Evolutionary conservation across 2,329 filamentous ascomycete species (phyloP), one percentile per base, ranked within the genome.

Genomic region (Didymellaceae sp.): DNA sequence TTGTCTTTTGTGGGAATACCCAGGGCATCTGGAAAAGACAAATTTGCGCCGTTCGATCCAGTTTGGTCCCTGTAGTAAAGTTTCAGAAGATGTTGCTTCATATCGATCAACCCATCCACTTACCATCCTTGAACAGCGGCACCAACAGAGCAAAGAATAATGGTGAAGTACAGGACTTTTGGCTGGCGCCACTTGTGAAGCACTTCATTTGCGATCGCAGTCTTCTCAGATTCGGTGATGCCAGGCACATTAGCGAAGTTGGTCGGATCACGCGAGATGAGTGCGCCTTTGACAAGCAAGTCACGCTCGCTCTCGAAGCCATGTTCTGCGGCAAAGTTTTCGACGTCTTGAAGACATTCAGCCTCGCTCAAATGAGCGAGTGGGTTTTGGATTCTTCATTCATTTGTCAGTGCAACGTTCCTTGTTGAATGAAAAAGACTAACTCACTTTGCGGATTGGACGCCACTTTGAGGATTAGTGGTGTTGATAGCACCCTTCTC

Each of bases 81-180:
- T 20, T 50, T n/a, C n/a, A n/a, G n/a, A n/a, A 44, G 46, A 17
- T 24, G 3, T 16, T n/a, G 16, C 13, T 11, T 4, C 13, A 14
- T 13, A 5, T 2, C 5, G 7, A n/a, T 31, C 9, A 11, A 8
- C 13, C 7, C 6, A 14, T n/a, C 8, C 18, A 10, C 39, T 33
- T 86, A 84, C 84, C 84, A 87, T 28, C 85, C 84, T 49, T 75
- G 68, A 18, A 88, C 83, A 13, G 85, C 85, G 10, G 86, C 85
- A 34, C 84, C 85, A 48, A 88, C 82, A 20, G 86, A 88, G 67
- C 84, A 87, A 16, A 83, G 81, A 8, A 82, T 74, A 55, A 89
- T 86, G 37, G 86, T 87, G 52, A 86, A 76, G 70, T 85, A 86
- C 5, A 90, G 76, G 16, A 79, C 76, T 58, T 62, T 76, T 0